Evolutionary conservation across 2,329 filamentous ascomycete genomes (phyloP).

Genomic region (Harringtonia aguacate): DNA sequence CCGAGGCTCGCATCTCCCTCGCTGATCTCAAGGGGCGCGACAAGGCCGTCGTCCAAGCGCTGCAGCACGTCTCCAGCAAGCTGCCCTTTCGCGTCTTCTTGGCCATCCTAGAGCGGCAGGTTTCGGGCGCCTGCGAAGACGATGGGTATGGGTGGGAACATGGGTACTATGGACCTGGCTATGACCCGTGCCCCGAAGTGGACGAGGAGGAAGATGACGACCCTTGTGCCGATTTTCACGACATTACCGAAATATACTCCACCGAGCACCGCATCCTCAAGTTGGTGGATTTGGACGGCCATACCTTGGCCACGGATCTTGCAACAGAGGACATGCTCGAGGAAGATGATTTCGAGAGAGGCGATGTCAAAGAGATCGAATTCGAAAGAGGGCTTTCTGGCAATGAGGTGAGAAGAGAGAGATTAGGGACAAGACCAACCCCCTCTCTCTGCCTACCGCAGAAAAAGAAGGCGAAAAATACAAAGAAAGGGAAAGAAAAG

Average conservation of each 20-base stretch:
- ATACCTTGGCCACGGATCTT: not conserved
- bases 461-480: too few relatives aligned
- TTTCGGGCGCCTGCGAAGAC: not conserved
- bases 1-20: constrained; percentile 1
- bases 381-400: not conserved
- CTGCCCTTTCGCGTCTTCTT: not conserved
- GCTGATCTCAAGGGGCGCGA: not conserved
- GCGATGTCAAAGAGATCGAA: not conserved
- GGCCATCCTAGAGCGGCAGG: not conserved
- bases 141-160: not conserved
- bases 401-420: not conserved
- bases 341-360: not conserved
- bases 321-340: not conserved
- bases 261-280: not conserved
- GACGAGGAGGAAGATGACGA: not conserved
- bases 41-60: not conserved
- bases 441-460: too few relatives aligned
- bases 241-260: not conserved
- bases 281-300: not conserved
- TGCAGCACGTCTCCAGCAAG: not conserved
- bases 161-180: not conserved
- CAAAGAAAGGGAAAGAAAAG: too few relatives aligned
- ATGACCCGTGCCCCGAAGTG: not conserved
- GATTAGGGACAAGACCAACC: not conserved
- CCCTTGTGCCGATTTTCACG: not conserved